phyloP scores from a whole-genome alignment of 2,329 filamentous ascomycete species.

The Colletotrichum filicis region DNA sequence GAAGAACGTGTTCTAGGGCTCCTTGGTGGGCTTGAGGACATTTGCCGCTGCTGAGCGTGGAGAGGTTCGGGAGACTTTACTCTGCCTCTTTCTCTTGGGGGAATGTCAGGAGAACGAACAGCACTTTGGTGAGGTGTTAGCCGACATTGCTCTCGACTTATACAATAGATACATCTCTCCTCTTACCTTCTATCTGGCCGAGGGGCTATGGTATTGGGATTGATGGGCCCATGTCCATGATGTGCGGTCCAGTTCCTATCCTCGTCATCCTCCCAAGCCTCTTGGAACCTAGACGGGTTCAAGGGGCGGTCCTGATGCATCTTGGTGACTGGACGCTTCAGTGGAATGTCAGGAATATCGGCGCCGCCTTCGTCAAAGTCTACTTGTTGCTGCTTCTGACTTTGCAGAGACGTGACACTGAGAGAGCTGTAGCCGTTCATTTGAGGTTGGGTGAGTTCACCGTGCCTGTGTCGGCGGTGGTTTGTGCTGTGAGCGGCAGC shows the following conservation, averaged over 20 bases:
- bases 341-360: conserved; percentile 39
- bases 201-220: conserved; percentile 1
- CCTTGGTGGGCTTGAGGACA: conserved; percentile 40
- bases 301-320: not conserved
- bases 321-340: conserved; percentile 25
- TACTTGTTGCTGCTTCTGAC: not conserved
- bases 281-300: conserved; percentile 21
- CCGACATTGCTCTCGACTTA: not conserved
- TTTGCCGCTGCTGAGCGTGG: conserved; percentile 34
- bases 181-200: conserved; percentile 19
- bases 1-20: conserved; percentile 42
- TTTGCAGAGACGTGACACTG: conserved; percentile 8
- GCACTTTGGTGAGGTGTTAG: not conserved
- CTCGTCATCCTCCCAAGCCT: conserved; percentile 32
- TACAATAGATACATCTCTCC: not conserved
- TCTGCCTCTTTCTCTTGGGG: conserved; percentile 14
- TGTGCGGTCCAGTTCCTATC: conserved; percentile 25
- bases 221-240: conserved; percentile 15
- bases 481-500: not conserved
- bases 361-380: conserved; percentile 32
- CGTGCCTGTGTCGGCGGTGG: conserved; percentile 23
- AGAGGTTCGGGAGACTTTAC: conserved; percentile 33
- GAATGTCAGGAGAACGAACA: conserved; percentile 1
- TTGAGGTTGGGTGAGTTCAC: conserved; percentile 13
- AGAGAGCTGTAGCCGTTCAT: conserved; percentile 7